Base-by-base conservation (phyloP, 495 filamentous ascomycete species). In the Hyaloscypha hepaticicola region DNA sequence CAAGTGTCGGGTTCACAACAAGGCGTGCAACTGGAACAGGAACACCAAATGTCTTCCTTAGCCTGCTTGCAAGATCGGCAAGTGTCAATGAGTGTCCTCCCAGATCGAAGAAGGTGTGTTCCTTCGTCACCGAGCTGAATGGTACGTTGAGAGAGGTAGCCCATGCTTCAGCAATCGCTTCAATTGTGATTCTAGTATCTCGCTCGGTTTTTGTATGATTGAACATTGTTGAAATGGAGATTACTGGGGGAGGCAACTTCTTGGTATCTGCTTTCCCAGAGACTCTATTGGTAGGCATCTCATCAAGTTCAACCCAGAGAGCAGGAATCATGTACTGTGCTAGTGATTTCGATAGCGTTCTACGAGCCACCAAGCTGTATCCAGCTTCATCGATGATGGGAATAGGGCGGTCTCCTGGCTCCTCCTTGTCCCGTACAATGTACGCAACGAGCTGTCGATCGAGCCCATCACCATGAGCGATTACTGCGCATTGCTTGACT, bases 271-370 rank as follows among this genome's bases (percentile, higher is more conserved):
- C 82, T 72, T 90, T 90, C 16, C 87, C 87, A 24, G 87, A 88
- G 5, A 90, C 87, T 60, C 81, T 82, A 60, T 87, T 81, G 0
- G 87, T 89, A 19, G 86, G 87, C 12, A 90, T 68, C 58, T 81
- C 78, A 34, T 83, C 77, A 34, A 90, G 56, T 48, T 82, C 78
- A 61, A 89, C 82, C 87, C 87, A 90, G 24, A 88, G 71, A 1
- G 85, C 77, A 0, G 87, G 87, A 58, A 90, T 85, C 87, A 90
- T 90, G 63, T 90, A 90, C 52, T 85, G 85, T 21, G 87, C 87
- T n/a, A 90, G 77, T 52, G 80, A 79, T 8, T 77, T 74, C 9
- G 81, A 74, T 3, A 90, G 78, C 1, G 76, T 77, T 51, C 82
- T 79, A 28, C 87, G 80, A 5, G 85, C 80, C 11, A 74, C 75